Percentiles rank a stretch among this genome's conserved stretches.
Conservation (phyloP, 23 red algal species). For the Agarophyton chilense region DNA sequence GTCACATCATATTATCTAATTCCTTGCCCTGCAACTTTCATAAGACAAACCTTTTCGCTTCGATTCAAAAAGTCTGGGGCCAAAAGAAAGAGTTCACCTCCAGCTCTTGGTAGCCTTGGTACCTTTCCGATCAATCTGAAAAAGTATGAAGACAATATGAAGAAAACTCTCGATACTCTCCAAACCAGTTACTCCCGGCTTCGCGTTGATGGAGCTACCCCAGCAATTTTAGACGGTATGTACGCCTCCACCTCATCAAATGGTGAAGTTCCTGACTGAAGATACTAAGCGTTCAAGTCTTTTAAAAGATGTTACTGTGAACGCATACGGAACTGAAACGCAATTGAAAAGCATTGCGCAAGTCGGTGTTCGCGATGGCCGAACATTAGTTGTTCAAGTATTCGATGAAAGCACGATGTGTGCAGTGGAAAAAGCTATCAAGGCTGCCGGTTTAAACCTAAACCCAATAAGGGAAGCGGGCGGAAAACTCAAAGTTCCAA, state of each 20-base stretch:
- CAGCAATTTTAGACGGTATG: slow-evolving; percentile 85
- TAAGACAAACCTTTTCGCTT: not conserved
- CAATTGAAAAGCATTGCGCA: slow-evolving; percentile 77
- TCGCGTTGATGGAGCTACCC: slow-evolving; percentile 70
- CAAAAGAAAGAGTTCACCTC: not conserved
- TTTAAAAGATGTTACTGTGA: slow-evolving; percentile 54
- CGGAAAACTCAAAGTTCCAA: slow-evolving; percentile 31
- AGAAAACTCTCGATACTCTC: slow-evolving; percentile 52
- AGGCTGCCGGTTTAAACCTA: slow-evolving; percentile 77
- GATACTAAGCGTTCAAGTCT: not conserved
- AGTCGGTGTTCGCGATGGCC: slow-evolving; percentile 76
- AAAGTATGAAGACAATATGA: slow-evolving; percentile 49
- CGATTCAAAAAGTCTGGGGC: not conserved
- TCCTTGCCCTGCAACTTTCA: not conserved
- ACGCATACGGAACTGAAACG: slow-evolving; percentile 70
- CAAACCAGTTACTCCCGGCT: slow-evolving; percentile 52
- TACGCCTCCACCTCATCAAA: not conserved
- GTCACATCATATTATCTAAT: not conserved
- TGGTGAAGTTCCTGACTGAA: not conserved
- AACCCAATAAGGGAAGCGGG: slow-evolving; percentile 61
- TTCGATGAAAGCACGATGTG: slow-evolving; percentile 63
- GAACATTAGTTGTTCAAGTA: slow-evolving; percentile 69
- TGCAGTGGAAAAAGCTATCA: slow-evolving; percentile 80
- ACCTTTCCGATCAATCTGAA: slow-evolving; percentile 34
- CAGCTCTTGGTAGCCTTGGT: not conserved